Base-by-base conservation (phyloP, 306 rosid genomes). In the Dryas drummondii region DNA sequence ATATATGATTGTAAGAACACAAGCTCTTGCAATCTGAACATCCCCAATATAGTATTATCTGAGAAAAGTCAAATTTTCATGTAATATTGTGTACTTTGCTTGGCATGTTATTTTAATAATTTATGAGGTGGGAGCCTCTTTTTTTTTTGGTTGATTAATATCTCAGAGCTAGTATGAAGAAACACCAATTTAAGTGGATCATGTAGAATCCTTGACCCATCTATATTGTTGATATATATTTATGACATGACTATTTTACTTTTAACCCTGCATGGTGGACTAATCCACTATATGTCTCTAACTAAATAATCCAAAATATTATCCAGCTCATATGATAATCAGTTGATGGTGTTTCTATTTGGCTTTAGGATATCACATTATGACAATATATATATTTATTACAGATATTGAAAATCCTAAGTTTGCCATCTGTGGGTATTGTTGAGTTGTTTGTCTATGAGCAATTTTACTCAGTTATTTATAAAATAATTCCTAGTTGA, bases 401-500 rank as follows among this genome's bases (percentile, higher is more conserved):
- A 32, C 5, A 22, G 66, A 60, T n/a, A 11, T 60, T 9, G 72
- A 68, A 13, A 69, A 12, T 49, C 27, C 15, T 51, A 11, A 54
- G 51, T 71, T 71, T 13, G 9, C 32, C 41, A 17, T 5, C 14
- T 70, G 62, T 71, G 41, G 50, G 32, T 11, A 37, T 55, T 6
- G 42, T 55, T 6, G 42, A 54, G 16, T 11, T 54, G 42, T 19
- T 55, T 70, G 15, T 46, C 9, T 40, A 52, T 53, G 50, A 56
- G 40, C 60, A 54, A 3, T 41, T 52, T 70, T 16, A 37, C 67
- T 42, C n/a, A 13, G 66, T 76, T 17, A 53, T 45, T 17, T 13
- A 26, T 51, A 4, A 2, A 65, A 50, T 78, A 14, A 67, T 19
- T 60, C 76, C 17, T 60, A 62, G 78, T 65, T 87, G 70, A 84